phyloP scores from a whole-genome alignment of 176 grass and related monocot genomes.

The bread wheat (Triticum aestivum) region DNA sequence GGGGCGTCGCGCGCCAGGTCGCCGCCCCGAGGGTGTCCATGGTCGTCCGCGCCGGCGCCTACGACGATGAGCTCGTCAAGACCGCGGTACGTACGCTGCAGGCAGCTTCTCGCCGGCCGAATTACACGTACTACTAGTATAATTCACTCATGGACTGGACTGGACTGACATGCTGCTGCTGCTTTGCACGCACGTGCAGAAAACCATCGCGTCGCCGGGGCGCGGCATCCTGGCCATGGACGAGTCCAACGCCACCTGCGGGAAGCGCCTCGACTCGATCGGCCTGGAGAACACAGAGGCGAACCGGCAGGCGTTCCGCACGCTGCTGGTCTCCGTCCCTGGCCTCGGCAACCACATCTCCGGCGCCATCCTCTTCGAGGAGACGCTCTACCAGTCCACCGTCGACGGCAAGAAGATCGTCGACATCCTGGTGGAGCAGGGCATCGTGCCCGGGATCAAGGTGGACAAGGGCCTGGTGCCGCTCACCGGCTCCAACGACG shows the following conservation, averaged over 20 bases:
- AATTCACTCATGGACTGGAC: not conserved
- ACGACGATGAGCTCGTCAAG: constrained; percentile 91
- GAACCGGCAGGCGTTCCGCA: constrained; percentile 49
- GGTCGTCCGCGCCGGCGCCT: constrained; percentile 71
- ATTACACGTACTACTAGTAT: not conserved
- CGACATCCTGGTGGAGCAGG: constrained; percentile 7
- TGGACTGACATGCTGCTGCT: not conserved
- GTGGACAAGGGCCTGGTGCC: constrained; percentile 58
- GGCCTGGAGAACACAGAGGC: constrained; percentile 55
- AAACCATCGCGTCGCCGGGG: constrained; percentile 67
- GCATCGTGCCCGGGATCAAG: constrained; percentile 50
- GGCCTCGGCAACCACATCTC: constrained; percentile 43
- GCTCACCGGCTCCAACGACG: constrained; percentile 48
- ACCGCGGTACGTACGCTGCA: constrained; percentile 50
- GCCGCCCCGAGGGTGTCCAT: constrained; percentile 47
- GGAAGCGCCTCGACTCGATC: constrained; percentile 47
- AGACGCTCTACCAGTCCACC: constrained; percentile 62
- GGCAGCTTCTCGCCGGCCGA: not conserved
- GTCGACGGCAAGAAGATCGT: constrained; percentile 38
- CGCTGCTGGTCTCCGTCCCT: constrained; percentile 49
- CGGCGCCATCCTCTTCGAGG: constrained; percentile 57
- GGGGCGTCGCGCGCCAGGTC: constrained; percentile 34
- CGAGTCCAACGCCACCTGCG: constrained; percentile 52
- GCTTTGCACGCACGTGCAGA: constrained; percentile 34
- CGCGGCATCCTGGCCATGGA: constrained; percentile 58